Evolutionary conservation across 2,329 filamentous ascomycete genomes (phyloP).

Genomic region (Microdochium nivale): DNA sequence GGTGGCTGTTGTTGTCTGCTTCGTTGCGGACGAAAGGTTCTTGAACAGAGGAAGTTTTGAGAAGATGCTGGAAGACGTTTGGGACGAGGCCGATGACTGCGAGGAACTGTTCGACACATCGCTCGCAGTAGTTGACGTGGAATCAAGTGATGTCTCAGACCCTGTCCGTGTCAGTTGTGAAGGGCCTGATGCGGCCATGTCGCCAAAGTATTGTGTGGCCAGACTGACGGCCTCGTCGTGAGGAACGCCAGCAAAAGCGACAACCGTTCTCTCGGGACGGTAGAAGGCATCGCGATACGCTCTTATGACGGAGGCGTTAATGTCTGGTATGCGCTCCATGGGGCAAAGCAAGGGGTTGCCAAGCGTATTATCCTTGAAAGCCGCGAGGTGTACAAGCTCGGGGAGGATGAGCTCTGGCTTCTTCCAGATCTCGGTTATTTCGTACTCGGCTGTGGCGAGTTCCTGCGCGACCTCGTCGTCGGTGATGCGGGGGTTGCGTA

Average conservation of each 20-base stretch:
- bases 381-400: constrained; percentile 90
- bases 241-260: constrained; percentile 88
- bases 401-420: constrained; percentile 95
- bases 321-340: constrained; percentile 67
- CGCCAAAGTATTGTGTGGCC: constrained; percentile 80
- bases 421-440: constrained; percentile 95
- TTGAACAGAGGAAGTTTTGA: constrained; percentile 88
- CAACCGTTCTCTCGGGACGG: constrained; percentile 81
- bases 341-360: constrained; percentile 92
- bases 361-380: constrained; percentile 91
- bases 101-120: constrained; percentile 22
- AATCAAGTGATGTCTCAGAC: constrained; percentile 47
- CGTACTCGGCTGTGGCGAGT: constrained; percentile 85
- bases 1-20: constrained; percentile 52
- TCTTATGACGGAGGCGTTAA: constrained; percentile 64
- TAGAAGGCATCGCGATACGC: constrained; percentile 80
- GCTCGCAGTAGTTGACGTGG: constrained; percentile 22
- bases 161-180: constrained; percentile 44
- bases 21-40: constrained; percentile 73
- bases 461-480: constrained; percentile 82
- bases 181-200: constrained; percentile 59
- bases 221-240: constrained; percentile 73
- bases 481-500: constrained; percentile 75
- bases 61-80: constrained; percentile 54
- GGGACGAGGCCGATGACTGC: constrained; percentile 20